Base-by-base conservation (phyloP, 148 eudicot genomes). In the Vaccinium darrowii region DNA sequence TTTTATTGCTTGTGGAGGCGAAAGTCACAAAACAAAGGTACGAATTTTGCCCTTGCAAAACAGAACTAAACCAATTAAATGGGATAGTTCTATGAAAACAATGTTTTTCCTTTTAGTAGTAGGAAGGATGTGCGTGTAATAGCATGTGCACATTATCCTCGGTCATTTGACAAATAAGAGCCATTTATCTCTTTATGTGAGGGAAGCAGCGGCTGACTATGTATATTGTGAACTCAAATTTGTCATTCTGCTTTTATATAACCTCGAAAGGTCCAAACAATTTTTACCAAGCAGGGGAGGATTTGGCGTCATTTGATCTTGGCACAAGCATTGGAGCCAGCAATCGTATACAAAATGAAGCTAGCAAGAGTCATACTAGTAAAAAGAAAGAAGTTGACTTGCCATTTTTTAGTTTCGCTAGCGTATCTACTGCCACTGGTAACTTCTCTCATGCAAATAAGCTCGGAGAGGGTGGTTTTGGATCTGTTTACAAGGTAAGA, bases 381-480 rank as follows among this genome's bases (percentile, higher is more conserved):
- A 21, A 43, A 21, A 75, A 47, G 13, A 75, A 47, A 10, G 78
- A 75, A 75, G 78, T 75, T 19, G 81, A 79, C 2, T 54, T 79
- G 54, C 81, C 49, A 2, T 54, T 53, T 6, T 79, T 79, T 39
- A 54, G 60, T 53, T 53, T 79, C 3, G 47, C 49, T 54, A 79
- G 63, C 30, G 60, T 54, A 25, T 25, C 81, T 27, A 43, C 62
- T 5, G 81, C 81, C 8, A 79, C 81, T 9, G 11, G 54, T 8
- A 79, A 54, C 81, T 79, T 79, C 13, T 79, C 65, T 30, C 0
- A 53, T 54, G 81, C 81, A 79, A 79, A 79, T 54, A 53, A 52
- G 62, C 81, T 79, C 10, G 63, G 81, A 54, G 47, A 52, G n/a
- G 81, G 81, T 25, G 81, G 81, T 27, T 79, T 79, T 43, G 80